These are phyloP conservation scores for Fusarium camptoceras DNA, from an alignment of 2,329 filamentous ascomycete species.

Conservation along the genomic window DNA sequence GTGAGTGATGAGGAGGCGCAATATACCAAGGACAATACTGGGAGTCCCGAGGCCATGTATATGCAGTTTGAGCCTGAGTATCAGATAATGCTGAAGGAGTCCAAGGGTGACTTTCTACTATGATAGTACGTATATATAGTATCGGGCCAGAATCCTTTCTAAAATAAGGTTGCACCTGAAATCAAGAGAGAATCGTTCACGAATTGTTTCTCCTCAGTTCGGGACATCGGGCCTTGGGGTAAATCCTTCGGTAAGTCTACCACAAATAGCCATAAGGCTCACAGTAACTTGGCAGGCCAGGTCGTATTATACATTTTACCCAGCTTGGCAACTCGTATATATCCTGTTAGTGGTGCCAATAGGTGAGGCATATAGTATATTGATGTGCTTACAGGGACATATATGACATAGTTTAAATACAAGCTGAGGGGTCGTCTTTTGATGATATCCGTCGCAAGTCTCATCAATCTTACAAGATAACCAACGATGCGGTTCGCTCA, in stretches of 20 bases:
- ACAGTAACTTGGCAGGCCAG: neutral
- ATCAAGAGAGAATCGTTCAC: neutral
- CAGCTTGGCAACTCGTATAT: neutral
- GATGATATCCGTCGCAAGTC: neutral
- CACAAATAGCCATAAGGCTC: neutral
- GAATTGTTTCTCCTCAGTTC: neutral
- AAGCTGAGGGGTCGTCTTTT: neutral
- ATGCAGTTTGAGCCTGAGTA: constrained; percentile 46
- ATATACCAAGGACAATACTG: constrained; percentile 47
- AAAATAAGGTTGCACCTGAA: neutral
- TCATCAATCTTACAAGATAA: neutral
- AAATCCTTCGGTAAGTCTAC: neutral
- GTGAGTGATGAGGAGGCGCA: constrained; percentile 57
- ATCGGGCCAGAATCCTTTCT: neutral
- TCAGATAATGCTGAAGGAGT: constrained; percentile 26
- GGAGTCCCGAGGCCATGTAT: constrained; percentile 43
- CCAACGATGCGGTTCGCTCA: neutral
- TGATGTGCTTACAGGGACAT: neutral
- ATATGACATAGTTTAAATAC: neutral
- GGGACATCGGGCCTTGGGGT: constrained; percentile 1
- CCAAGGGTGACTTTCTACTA: constrained; percentile 34
- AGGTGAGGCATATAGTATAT: neutral
- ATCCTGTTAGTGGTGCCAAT: neutral
- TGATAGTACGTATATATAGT: neutral
- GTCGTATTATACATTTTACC: neutral